These are phyloP conservation scores for Neonectria faginata DNA, from an alignment of 2,329 filamentous ascomycete species.

Conservation along the genomic window DNA sequence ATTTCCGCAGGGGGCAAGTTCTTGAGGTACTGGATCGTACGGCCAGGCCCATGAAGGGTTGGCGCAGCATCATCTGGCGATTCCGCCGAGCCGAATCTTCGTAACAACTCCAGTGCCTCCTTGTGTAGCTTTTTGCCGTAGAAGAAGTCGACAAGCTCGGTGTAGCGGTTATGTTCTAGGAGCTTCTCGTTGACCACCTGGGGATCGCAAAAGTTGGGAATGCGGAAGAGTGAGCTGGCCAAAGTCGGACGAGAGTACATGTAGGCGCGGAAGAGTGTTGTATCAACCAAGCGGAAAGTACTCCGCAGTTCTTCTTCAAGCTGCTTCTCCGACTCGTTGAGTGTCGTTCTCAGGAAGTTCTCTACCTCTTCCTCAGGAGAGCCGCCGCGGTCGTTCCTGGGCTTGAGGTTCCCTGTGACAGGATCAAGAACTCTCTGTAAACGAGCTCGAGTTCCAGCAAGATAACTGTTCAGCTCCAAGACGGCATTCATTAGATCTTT, in stretches of 20 bases:
- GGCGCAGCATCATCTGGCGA: conserved; percentile 63
- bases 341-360: conserved; percentile 62
- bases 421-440: conserved; percentile 73
- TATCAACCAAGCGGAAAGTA: conserved; percentile 89
- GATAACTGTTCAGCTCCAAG: conserved; percentile 84
- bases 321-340: conserved; percentile 65
- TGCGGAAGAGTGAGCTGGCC: conserved; percentile 89
- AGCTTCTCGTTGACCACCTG: conserved; percentile 94
- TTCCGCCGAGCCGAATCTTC: conserved; percentile 78
- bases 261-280: conserved; percentile 91
- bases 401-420: conserved; percentile 70
- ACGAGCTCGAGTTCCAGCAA: conserved; percentile 83
- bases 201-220: conserved; percentile 97
- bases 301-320: conserved; percentile 78
- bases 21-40: conserved; percentile 92
- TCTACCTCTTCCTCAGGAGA: conserved; percentile 65
- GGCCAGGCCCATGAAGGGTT: conserved; percentile 79
- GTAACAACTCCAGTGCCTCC: conserved; percentile 84
- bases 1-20: conserved; percentile 87
- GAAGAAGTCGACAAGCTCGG: conserved; percentile 96
- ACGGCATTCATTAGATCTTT: conserved; percentile 87
- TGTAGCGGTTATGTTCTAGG: conserved; percentile 88
- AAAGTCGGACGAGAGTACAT: conserved; percentile 92
- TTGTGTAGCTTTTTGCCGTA: conserved; percentile 94
- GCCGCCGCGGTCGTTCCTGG: conserved; percentile 57